A percentile compares a stretch with the other conserved stretches of the same genome.
These are phyloP conservation scores for Nepenthes alata DNA, from an alignment of 179 eudicot species.

Conservation along the genomic window DNA sequence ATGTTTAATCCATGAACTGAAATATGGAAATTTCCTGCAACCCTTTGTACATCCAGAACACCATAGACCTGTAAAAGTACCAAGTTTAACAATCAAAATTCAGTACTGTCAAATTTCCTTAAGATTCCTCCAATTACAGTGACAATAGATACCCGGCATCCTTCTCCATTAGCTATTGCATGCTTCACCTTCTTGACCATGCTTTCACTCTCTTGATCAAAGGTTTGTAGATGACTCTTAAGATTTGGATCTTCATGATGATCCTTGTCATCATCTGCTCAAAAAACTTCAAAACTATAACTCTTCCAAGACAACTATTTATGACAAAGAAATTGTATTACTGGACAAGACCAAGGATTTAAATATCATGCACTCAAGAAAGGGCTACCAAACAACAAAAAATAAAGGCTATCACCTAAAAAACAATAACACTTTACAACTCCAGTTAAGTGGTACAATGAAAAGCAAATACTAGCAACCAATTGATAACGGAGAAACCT, in stretches of 20 bases:
- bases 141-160: conserved; percentile 63
- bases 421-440: too few relatives aligned
- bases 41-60: conserved; percentile 88
- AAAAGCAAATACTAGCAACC: too few relatives aligned
- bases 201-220: conserved; percentile 75
- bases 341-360: too few relatives aligned
- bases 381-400: too few relatives aligned
- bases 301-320: too few relatives aligned
- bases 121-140: conserved; percentile 2
- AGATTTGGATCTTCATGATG: conserved; percentile 37
- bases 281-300: conserved; percentile 3
- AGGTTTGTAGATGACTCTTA: conserved; percentile 48
- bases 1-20: conserved; percentile 95
- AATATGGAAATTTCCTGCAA: conserved; percentile 96
- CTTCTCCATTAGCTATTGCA: conserved; percentile 74
- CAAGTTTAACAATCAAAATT: conserved; percentile 3
- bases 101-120: not conserved
- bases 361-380: too few relatives aligned
- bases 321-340: too few relatives aligned
- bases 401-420: too few relatives aligned
- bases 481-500: too few relatives aligned
- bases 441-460: too few relatives aligned
- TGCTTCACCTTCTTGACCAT: conserved; percentile 75
- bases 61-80: conserved; percentile 68
- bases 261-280: conserved; percentile 48